These are phyloP conservation scores for Scleroderma bovista DNA, from an alignment of 768 basidiomycete species.

Conservation along the genomic window DNA sequence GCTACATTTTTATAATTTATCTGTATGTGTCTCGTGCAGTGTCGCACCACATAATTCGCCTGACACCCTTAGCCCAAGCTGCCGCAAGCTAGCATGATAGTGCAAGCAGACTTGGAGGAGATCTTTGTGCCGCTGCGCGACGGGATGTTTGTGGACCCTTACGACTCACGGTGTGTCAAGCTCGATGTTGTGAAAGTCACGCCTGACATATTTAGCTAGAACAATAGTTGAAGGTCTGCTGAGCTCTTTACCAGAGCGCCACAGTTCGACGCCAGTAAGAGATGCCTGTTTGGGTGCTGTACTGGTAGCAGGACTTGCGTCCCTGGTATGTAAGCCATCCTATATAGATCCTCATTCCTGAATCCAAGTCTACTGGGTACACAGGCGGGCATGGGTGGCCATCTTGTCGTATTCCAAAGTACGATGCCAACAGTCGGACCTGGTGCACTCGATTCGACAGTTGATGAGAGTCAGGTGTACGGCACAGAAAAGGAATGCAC, in stretches of 20 bases:
- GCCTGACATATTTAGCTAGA: slow-evolving; percentile 31
- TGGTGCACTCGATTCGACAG: slow-evolving; percentile 56
- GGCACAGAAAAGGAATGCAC: slow-evolving; percentile 84
- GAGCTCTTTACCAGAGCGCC: slow-evolving; percentile 55
- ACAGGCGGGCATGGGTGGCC: slow-evolving; percentile 69
- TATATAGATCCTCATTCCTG: slow-evolving; percentile 5
- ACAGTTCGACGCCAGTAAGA: slow-evolving; percentile 40
- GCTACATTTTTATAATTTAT: slow-evolving; percentile 85
- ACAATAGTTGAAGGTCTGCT: slow-evolving; percentile 63
- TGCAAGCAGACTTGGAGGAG: slow-evolving; percentile 89
- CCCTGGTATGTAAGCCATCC: slow-evolving; percentile 48
- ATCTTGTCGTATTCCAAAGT: slow-evolving; percentile 67
- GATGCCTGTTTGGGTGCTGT: slow-evolving; percentile 77
- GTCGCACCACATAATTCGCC: slow-evolving; percentile 1
- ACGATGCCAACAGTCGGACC: slow-evolving; percentile 65
- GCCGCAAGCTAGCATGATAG: slow-evolving; percentile 57
- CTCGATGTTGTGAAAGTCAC: neutral
- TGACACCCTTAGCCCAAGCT: slow-evolving; percentile 36
- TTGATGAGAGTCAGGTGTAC: slow-evolving; percentile 60
- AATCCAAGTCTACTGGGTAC: slow-evolving; percentile 6
- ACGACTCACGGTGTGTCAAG: slow-evolving; percentile 56
- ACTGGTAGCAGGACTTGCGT: slow-evolving; percentile 63
- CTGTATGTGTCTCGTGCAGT: slow-evolving; percentile 45
- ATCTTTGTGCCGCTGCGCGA: slow-evolving; percentile 74
- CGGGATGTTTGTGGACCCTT: slow-evolving; percentile 74